Percentiles rank a stretch among this genome's conserved stretches.
Conservation (phyloP, 225 moss, liverwort and hornwort species). For the Marchantia paleacea region DNA sequence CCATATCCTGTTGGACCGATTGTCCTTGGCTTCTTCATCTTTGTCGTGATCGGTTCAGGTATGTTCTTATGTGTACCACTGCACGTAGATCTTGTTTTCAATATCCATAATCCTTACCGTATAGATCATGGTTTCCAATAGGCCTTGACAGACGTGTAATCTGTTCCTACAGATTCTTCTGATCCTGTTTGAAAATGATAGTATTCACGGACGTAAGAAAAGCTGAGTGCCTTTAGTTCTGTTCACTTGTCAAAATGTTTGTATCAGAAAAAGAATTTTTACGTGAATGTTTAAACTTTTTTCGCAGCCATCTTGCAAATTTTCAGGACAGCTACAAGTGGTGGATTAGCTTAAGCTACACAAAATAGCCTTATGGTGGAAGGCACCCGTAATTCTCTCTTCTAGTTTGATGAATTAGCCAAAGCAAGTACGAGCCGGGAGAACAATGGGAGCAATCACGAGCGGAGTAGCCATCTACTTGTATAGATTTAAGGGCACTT, state of each 20-base stretch:
- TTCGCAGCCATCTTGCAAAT: conserved; percentile 75
- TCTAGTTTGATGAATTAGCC: background rate
- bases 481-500: background rate
- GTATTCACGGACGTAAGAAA: no score
- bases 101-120: background rate
- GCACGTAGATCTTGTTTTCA: background rate
- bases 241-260: no score
- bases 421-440: background rate
- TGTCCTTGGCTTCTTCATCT: conserved; percentile 78
- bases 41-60: conserved; percentile 84
- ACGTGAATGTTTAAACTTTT: background rate
- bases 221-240: no score
- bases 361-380: background rate
- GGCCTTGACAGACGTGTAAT: no score
- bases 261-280: background rate
- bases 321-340: conserved; percentile 75
- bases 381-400: background rate
- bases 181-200: no score
- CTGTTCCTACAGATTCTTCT: no score
- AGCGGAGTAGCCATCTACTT: conserved; percentile 3
- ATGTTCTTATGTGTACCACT: background rate
- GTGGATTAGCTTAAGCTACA: conserved; percentile 48
- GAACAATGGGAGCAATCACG: background rate
- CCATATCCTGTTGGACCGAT: conserved; percentile 79
- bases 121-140: no score